Conservation (phyloP, 495 filamentous ascomycete genomes). For the Filosporella fistucella region DNA sequence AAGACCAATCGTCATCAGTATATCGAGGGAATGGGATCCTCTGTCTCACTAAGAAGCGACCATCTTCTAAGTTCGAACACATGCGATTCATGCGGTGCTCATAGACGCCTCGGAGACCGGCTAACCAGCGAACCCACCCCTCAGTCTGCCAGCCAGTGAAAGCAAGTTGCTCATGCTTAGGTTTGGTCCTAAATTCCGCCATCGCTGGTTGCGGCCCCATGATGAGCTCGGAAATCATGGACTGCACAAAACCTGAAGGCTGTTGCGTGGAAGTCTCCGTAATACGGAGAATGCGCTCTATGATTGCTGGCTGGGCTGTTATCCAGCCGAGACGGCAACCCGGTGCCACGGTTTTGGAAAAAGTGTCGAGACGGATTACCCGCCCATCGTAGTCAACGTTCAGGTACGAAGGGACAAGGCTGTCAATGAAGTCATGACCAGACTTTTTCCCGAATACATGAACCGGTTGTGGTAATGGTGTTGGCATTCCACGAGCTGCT, state of each 20-base stretch:
- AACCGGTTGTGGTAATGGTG: neutral
- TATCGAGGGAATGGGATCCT: constrained; percentile 29
- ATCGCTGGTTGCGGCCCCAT: constrained; percentile 56
- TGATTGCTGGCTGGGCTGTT: constrained; percentile 70
- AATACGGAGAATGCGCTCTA: constrained; percentile 69
- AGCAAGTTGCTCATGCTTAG: constrained; percentile 20
- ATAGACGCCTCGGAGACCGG: constrained; percentile 74
- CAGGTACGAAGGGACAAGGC: constrained; percentile 72
- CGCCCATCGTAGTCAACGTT: constrained; percentile 76
- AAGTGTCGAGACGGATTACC: constrained; percentile 78
- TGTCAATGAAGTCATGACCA: constrained; percentile 76
- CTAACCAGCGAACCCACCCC: constrained; percentile 88
- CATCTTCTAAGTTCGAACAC: constrained; percentile 63
- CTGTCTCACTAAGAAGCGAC: constrained; percentile 53
- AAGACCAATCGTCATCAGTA: constrained; percentile 52
- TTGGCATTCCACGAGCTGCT: constrained; percentile 26
- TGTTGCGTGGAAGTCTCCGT: constrained; percentile 74
- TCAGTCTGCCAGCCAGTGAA: constrained; percentile 68
- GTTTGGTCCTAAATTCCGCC: constrained; percentile 25
- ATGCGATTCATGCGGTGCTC: constrained; percentile 76
- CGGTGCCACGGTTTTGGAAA: constrained; percentile 78
- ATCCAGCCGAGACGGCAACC: constrained; percentile 83
- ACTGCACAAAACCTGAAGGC: constrained; percentile 84
- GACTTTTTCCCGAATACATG: constrained; percentile 50
- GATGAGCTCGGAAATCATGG: constrained; percentile 71